phyloP scores from a whole-genome alignment of 495 filamentous ascomycete species.

The Xylaria telfairii region DNA sequence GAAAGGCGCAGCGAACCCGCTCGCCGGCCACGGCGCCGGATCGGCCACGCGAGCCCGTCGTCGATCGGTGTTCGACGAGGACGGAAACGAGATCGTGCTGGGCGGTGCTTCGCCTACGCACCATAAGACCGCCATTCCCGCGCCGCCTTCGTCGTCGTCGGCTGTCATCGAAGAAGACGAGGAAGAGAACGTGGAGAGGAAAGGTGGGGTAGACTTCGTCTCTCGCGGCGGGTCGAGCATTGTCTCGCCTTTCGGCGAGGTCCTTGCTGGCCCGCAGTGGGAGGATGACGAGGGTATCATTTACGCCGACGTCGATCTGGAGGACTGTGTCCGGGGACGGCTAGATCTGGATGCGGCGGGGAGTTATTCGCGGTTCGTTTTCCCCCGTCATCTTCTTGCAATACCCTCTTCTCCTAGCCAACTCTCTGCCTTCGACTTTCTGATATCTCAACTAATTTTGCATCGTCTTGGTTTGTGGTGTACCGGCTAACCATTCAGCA shows the following conservation, averaged over 20 bases:
- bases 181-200: background rate
- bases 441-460: too few relatives aligned
- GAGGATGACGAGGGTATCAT: constrained; percentile 67
- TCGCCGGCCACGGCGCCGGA: background rate
- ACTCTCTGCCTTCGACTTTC: background rate
- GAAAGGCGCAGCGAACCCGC: constrained; percentile 5
- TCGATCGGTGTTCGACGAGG: constrained; percentile 51
- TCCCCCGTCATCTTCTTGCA: too few relatives aligned
- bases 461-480: background rate
- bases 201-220: constrained; percentile 42
- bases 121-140: constrained; percentile 7
- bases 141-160: constrained; percentile 12
- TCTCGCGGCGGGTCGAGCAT: constrained; percentile 84
- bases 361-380: constrained; percentile 67
- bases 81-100: constrained; percentile 56
- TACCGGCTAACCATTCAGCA: constrained; percentile 23
- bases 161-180: constrained; percentile 26
- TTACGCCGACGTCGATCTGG: constrained; percentile 55
- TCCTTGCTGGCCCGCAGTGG: constrained; percentile 83
- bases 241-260: constrained; percentile 76
- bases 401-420: background rate
- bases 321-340: constrained; percentile 59
- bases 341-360: constrained; percentile 75
- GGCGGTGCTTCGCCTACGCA: constrained; percentile 17
- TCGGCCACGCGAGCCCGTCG: constrained; percentile 16